Evolutionary conservation across 768 basidiomycete species (phyloP), one percentile per base, ranked within the genome.

Genomic region (Serendipita sp.): DNA sequence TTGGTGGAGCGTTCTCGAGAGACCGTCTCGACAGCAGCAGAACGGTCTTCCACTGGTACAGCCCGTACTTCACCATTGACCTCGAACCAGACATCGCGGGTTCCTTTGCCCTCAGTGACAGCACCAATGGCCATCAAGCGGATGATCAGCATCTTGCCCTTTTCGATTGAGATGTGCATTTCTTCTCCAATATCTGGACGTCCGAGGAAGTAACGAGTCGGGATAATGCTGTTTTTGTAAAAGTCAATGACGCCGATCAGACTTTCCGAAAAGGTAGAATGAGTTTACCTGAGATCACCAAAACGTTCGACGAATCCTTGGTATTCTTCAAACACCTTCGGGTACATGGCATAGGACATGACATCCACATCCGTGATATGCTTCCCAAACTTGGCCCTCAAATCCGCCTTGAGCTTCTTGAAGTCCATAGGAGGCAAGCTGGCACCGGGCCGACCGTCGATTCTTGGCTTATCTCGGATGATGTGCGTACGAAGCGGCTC

Each of bases 251-350:
- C 47, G 24, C 24, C 24, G 24, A 24, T 24, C 24, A 60, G 30
- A 38, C 38, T 66, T 63, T 66, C 66, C 66, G 28, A 47, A 34
- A 66, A 64, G 41, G 53, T 47, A n/a, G 58, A 41, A 35, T 65
- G 24, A 30, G 73, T 82, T 66, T 71, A 90, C 92, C 91, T 92
- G 63, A 94, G 79, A 74, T 96, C 92, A 41, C 94, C 96, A 73
- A 88, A 98, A 77, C 90, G 95, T 79, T 91, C 89, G 67, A 94
- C 80, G 78, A 97, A 99, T 68, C 85, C 82, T 73, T 92, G 89
- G 74, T 88, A 97, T 74, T 99, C 95, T 73, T 98, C 96, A 73
- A 97, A 98, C 68, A 88, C 92, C 86, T 96, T 95, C 47, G 95
- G 93, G 73, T 97, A 99, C 94, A 99, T 97, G 74, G 89, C 89